These are phyloP conservation scores for Codiaeum variegatum DNA, from an alignment of 441 rosid species.

Conservation along the genomic window DNA sequence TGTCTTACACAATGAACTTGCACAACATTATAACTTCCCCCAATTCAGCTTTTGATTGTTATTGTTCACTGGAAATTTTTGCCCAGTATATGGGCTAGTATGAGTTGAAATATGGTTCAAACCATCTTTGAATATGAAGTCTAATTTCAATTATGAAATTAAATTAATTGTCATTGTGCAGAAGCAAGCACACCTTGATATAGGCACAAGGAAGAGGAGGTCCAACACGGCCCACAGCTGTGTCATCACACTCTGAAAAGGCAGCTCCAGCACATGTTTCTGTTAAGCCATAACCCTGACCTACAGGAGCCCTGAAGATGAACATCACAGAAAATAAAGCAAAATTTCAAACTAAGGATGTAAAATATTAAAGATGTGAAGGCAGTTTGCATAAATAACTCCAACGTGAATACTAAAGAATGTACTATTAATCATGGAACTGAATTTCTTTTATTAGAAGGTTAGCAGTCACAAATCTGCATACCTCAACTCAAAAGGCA, in stretches of 20 bases:
- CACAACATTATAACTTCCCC: not conserved
- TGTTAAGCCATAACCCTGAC: slow-evolving; percentile 94
- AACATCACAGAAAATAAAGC: slow-evolving; percentile 18
- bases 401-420: not conserved
- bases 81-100: not conserved
- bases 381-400: not conserved
- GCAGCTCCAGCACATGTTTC: slow-evolving; percentile 94
- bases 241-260: slow-evolving; percentile 79
- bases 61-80: not conserved
- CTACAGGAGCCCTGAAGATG: slow-evolving; percentile 62
- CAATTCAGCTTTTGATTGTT: not conserved
- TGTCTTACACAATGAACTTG: not conserved
- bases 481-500: not conserved
- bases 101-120: not conserved
- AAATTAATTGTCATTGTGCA: slow-evolving; percentile 1
- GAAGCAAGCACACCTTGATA: slow-evolving; percentile 51
- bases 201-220: slow-evolving; percentile 85
- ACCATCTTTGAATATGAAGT: not conserved
- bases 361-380: not conserved
- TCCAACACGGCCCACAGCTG: slow-evolving; percentile 80
- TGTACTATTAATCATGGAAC: not conserved
- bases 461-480: not conserved
- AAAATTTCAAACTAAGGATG: slow-evolving; percentile 3
- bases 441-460: not conserved
- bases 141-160: slow-evolving; percentile 5